Percentiles rank a stretch among this genome's conserved stretches.
Evolutionary conservation across 371 early-diverging fungal genomes (phyloP).

Genomic region (Mucor mucedo): DNA sequence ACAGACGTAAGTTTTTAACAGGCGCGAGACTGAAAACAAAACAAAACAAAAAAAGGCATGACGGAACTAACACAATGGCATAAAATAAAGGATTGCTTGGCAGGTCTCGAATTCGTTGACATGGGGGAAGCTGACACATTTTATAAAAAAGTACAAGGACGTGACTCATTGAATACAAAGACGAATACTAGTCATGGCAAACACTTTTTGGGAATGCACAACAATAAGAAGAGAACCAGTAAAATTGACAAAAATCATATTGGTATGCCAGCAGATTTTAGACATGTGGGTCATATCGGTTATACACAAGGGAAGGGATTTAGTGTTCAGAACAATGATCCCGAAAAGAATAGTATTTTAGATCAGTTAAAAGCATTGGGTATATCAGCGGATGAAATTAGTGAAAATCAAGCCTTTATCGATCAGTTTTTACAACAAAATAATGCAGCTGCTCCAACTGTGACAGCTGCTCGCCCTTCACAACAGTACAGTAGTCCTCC

Average conservation of each 20-base stretch:
- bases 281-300: slow-evolving; percentile 82
- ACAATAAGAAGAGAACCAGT: slow-evolving; percentile 25
- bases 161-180: slow-evolving; percentile 52
- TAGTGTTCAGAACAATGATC: slow-evolving; percentile 79
- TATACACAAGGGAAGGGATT: slow-evolving; percentile 82
- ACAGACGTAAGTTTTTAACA: slow-evolving; percentile 67
- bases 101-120: slow-evolving; percentile 89
- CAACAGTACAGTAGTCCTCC: slow-evolving; percentile 14
- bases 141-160: slow-evolving; percentile 67
- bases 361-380: slow-evolving; percentile 77
- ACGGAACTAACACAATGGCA: neutral
- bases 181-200: neutral
- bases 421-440: slow-evolving; percentile 54
- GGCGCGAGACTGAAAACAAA: neutral
- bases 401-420: slow-evolving; percentile 58
- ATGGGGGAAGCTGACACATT: slow-evolving; percentile 82
- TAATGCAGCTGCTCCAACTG: slow-evolving; percentile 23
- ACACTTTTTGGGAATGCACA: neutral
- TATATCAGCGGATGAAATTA: slow-evolving; percentile 75
- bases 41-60: too few species aligned
- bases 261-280: slow-evolving; percentile 76
- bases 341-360: slow-evolving; percentile 79
- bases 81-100: slow-evolving; percentile 62
- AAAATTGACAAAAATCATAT: slow-evolving; percentile 79
- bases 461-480: neutral